Evolutionary conservation across 1,284 basidiomycete species (phyloP).

Genomic region (Tylopilus sp.): DNA sequence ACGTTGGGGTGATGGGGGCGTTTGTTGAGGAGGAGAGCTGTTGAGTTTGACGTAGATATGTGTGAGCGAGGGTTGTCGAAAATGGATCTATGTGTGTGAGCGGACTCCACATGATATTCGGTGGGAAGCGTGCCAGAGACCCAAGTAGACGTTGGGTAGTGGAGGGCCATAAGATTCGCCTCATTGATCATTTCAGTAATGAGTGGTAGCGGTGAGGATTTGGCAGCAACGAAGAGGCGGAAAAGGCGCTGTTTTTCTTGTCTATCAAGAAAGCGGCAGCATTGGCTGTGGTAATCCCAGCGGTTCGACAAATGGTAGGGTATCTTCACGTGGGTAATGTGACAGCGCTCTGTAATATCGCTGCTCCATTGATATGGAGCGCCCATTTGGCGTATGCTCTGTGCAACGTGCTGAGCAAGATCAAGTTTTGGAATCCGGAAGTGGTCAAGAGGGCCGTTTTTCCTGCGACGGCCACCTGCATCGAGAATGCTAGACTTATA

Average conservation of each 20-base stretch:
- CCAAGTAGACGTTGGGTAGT: no score
- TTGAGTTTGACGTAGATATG: no score
- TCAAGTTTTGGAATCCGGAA: slow-evolving; percentile 5
- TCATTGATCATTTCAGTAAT: no score
- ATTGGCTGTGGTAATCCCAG: not conserved
- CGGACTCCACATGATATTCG: no score
- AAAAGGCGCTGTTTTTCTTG: not conserved
- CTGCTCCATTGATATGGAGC: not conserved
- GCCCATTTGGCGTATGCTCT: not conserved
- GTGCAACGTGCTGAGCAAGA: not conserved
- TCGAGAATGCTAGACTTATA: slow-evolving; percentile 1
- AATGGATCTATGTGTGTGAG: no score
- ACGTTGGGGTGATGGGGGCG: no score
- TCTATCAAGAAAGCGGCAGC: not conserved
- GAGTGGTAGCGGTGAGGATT: no score
- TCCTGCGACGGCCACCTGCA: not conserved
- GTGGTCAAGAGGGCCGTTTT: not conserved
- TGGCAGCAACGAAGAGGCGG: no score
- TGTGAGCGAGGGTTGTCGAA: no score
- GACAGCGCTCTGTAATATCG: not conserved
- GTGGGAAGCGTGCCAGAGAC: no score
- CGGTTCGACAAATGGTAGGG: not conserved
- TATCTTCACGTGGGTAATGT: not conserved
- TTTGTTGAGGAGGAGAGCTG: no score
- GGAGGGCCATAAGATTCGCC: no score